Conservation (phyloP, 495 filamentous ascomycete genomes). For the Pyrenopolyporus hunteri region DNA sequence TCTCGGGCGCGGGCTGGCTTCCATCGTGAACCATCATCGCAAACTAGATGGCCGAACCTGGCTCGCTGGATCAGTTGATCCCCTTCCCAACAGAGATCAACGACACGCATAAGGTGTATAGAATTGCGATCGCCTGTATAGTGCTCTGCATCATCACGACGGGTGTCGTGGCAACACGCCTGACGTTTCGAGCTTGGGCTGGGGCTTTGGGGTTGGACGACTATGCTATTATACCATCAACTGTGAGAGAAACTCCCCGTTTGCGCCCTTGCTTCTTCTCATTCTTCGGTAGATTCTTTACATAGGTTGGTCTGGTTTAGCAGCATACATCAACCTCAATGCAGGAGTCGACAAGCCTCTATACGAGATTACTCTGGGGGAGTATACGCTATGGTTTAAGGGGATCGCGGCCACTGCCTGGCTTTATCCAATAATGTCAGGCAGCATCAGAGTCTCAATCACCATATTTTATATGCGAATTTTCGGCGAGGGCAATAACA, state of each 20-base stretch:
- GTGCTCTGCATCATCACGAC: neutral
- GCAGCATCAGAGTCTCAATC: slow-evolving; percentile 30
- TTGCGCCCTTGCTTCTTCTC: neutral
- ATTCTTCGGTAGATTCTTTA: slow-evolving; percentile 28
- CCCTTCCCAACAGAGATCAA: neutral
- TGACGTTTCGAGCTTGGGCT: neutral
- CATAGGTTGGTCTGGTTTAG: slow-evolving; percentile 32
- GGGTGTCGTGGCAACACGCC: neutral
- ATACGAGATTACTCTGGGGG: slow-evolving; percentile 36
- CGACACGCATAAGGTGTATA: slow-evolving; percentile 2
- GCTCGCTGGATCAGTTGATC: neutral
- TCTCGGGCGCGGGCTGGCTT: too few relatives aligned
- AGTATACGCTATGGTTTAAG: slow-evolving; percentile 38
- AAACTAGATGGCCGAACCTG: neutral
- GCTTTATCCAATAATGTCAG: slow-evolving; percentile 31
- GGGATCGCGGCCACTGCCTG: slow-evolving; percentile 25
- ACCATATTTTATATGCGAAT: slow-evolving; percentile 34
- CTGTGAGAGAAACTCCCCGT: neutral
- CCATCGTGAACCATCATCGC: neutral
- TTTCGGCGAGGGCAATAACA: slow-evolving; percentile 10
- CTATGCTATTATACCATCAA: slow-evolving; percentile 18
- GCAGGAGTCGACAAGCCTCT: slow-evolving; percentile 42
- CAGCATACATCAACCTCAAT: slow-evolving; percentile 31
- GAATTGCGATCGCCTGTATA: slow-evolving; percentile 1
- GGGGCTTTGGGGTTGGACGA: slow-evolving; percentile 17